Evolutionary conservation across 2,329 filamentous ascomycete genomes (phyloP).

Genomic region (Talaromyces sp.): DNA sequence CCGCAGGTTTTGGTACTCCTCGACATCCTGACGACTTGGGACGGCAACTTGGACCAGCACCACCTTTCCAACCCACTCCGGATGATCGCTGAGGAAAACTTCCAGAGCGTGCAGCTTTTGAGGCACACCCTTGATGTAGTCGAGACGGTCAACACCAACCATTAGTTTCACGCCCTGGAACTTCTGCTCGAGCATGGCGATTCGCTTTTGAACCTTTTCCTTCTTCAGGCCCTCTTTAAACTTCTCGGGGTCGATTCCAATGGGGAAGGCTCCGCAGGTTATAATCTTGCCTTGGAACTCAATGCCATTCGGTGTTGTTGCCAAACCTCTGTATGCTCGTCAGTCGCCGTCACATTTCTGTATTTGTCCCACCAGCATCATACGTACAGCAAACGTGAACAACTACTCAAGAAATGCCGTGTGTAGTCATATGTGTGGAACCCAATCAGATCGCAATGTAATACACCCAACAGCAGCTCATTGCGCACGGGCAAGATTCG

Average conservation of each 20-base stretch:
- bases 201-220: constrained; percentile 83
- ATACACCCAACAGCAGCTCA: constrained; percentile 79
- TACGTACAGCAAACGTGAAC: constrained; percentile 82
- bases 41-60: constrained; percentile 96
- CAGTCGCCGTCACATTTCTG: background rate
- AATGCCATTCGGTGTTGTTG: constrained; percentile 88
- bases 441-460: constrained; percentile 92
- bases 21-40: constrained; percentile 90
- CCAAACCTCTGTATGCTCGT: constrained; percentile 41
- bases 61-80: constrained; percentile 97
- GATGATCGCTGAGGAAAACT: constrained; percentile 94
- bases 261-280: constrained; percentile 92
- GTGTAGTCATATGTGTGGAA: constrained; percentile 99
- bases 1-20: constrained; percentile 95
- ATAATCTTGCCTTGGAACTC: constrained; percentile 87
- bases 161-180: constrained; percentile 96
- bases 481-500: constrained; percentile 91
- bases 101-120: constrained; percentile 97
- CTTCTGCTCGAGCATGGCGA: constrained; percentile 80
- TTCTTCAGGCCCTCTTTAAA: constrained; percentile 87
- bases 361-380: background rate
- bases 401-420: constrained; percentile 95
- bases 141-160: constrained; percentile 91
- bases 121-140: constrained; percentile 98
- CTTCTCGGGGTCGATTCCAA: constrained; percentile 96